Evolutionary conservation across 768 basidiomycete genomes (phyloP).

Genomic region (Wakefieldia striispora): DNA sequence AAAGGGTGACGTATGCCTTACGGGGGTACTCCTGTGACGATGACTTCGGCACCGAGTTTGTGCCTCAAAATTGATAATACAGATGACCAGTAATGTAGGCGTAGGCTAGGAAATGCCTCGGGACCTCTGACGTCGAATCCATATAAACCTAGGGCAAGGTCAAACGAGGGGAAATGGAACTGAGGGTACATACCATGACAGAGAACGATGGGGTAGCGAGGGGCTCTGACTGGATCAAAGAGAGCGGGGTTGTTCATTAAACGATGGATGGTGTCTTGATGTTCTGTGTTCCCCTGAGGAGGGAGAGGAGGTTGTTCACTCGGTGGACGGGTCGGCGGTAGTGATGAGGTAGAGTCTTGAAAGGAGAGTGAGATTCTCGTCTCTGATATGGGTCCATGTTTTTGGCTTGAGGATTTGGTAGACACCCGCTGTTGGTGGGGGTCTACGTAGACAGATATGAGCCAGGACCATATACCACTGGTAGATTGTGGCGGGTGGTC

Average conservation of each 20-base stretch:
- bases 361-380: not conserved
- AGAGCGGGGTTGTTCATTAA: constrained; percentile 76
- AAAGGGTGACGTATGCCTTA: constrained; percentile 37
- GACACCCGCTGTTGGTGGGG: not conserved
- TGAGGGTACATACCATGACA: constrained; percentile 70
- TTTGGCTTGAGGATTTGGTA: not conserved
- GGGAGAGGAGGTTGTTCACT: constrained; percentile 3
- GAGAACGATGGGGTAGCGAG: constrained; percentile 90
- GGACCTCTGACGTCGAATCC: constrained; percentile 93
- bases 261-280: constrained; percentile 57
- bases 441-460: constrained; percentile 7
- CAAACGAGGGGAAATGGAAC: not conserved
- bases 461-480: constrained; percentile 15
- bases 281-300: constrained; percentile 13
- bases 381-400: not conserved
- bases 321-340: constrained; percentile 10
- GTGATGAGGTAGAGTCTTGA: not conserved
- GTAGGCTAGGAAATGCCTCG: constrained; percentile 73
- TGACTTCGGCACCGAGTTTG: constrained; percentile 88
- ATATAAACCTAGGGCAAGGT: constrained; percentile 65
- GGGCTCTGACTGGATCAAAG: constrained; percentile 72
- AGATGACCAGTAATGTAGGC: constrained; percentile 93
- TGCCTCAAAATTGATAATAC: constrained; percentile 77
- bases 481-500: not conserved
- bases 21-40: constrained; percentile 94